Base-by-base conservation (phyloP, 2,329 filamentous ascomycete species). In the Aspergillus neotritici region DNA sequence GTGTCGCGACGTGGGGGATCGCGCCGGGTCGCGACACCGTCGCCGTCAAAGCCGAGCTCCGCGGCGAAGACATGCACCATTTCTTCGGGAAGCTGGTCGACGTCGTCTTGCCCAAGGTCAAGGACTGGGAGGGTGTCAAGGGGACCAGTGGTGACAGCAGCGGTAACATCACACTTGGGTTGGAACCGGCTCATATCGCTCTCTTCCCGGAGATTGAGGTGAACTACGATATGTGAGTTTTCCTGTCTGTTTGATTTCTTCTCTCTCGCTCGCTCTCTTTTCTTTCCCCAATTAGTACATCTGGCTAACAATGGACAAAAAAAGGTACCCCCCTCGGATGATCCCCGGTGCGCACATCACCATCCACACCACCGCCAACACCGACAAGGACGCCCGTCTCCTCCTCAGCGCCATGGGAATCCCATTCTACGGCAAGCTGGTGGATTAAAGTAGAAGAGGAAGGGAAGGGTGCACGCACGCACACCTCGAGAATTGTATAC, bases 131-230 rank as follows among this genome's bases (percentile, higher is more conserved):
- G 43, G 93, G 93, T 47, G 74, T 86, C n/a, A 78, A 79, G 55
- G 82, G 81, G 37, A 79, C 73, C 34, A 87, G 87, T 31, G 93
- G 93, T 60, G 93, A 98, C 65, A 83, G 82, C 60, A 84, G 84
- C 49, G 93, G 93, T 31, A 96, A 97, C 66, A 77, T 98, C 54
- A 77, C 76, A 8, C 91, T 90, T 65, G 93, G 93, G 54, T 75
- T 98, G 56, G 77, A 76, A 11, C 75, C 83, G 4, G 83, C 87
- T 46, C 80, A 85, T 54, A 81, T 95, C 57, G 81, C 84, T 39
- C 73, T 87, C 52, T 98, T 97, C 70, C 93, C 93, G 0, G 93
- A 98, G 72, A 80, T 98, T 35, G 90, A 96, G 68, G 81, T 88
- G 57, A 96, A 95, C 72, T 95, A 93, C 62, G 87, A 94, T 69